Conservation (phyloP, 768 basidiomycete genomes). For the Rhodocollybia butyracea region DNA sequence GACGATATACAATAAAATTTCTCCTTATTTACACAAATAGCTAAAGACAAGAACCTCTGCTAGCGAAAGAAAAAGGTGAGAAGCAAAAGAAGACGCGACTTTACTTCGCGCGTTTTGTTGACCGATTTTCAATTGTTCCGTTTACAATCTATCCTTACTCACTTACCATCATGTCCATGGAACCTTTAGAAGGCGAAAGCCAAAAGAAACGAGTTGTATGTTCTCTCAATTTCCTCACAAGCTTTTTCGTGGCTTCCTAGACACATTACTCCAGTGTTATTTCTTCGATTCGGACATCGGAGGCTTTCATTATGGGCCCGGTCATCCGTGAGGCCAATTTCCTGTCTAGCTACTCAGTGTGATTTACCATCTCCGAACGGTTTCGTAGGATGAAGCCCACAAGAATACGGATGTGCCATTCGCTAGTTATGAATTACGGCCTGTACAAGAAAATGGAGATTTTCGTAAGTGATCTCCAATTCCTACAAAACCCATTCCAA, state of each 20-base stretch:
- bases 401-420: constrained; percentile 98
- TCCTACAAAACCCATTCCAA: no score
- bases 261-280: constrained; percentile 76
- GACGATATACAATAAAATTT: no score
- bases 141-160: background rate
- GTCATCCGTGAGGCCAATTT: constrained; percentile 70
- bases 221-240: constrained; percentile 18
- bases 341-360: constrained; percentile 5
- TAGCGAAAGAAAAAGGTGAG: no score
- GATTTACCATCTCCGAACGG: constrained; percentile 18
- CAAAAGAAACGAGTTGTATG: constrained; percentile 87
- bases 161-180: constrained; percentile 29
- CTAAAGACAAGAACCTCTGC: no score
- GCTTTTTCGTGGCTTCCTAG: constrained; percentile 8
- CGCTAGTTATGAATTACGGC: constrained; percentile 99
- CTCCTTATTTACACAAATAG: no score
- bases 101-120: no score
- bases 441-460: constrained; percentile 99
- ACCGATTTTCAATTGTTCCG: no score
- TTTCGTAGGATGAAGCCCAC: constrained; percentile 95
- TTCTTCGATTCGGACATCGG: constrained; percentile 99
- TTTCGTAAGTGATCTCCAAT: no score
- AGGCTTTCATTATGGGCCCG: constrained; percentile 98
- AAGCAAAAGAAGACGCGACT: no score
- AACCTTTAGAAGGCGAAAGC: constrained; percentile 66